Conservation (phyloP, 2,329 filamentous ascomycete genomes). For the Venturiaceae sp. region DNA sequence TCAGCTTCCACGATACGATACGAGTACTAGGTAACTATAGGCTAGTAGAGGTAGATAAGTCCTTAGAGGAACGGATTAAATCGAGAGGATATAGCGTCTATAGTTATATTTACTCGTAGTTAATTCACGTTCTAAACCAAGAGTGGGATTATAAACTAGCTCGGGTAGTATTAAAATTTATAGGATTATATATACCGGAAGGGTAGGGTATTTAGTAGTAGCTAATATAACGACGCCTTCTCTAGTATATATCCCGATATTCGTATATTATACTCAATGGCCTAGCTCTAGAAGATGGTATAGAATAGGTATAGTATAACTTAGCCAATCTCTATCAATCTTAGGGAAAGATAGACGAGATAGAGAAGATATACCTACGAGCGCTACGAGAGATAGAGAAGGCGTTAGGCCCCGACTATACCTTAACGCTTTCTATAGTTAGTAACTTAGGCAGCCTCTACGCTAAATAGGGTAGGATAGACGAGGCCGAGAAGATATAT, state of each 20-base stretch:
- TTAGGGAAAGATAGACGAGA: slow-evolving; percentile 5
- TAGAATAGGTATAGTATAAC: slow-evolving; percentile 9
- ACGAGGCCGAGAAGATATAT: slow-evolving; percentile 9
- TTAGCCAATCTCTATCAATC: neutral
- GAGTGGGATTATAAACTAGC: slow-evolving; percentile 12
- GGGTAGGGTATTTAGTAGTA: slow-evolving; percentile 11
- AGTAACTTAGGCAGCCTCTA: neutral
- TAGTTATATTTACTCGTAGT: slow-evolving; percentile 25
- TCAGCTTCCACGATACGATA: slow-evolving; percentile 19
- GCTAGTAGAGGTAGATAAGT: slow-evolving; percentile 16
- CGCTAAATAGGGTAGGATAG: neutral
- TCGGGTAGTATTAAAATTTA: slow-evolving; percentile 12
- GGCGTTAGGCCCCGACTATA: neutral
- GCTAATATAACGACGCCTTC: slow-evolving; percentile 14
- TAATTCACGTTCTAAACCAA: slow-evolving; percentile 17
- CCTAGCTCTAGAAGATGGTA: slow-evolving; percentile 10
- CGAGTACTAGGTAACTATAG: slow-evolving; percentile 20
- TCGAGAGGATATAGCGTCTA: slow-evolving; percentile 23
- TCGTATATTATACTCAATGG: slow-evolving; percentile 9
- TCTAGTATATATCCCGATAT: slow-evolving; percentile 12
- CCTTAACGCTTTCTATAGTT: neutral
- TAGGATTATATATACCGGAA: slow-evolving; percentile 13
- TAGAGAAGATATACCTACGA: slow-evolving; percentile 8
- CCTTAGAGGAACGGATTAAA: slow-evolving; percentile 7
- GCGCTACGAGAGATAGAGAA: neutral